These are phyloP conservation scores for Epichloe festucae DNA, from an alignment of 2,329 filamentous ascomycete species.

Conservation along the genomic window DNA sequence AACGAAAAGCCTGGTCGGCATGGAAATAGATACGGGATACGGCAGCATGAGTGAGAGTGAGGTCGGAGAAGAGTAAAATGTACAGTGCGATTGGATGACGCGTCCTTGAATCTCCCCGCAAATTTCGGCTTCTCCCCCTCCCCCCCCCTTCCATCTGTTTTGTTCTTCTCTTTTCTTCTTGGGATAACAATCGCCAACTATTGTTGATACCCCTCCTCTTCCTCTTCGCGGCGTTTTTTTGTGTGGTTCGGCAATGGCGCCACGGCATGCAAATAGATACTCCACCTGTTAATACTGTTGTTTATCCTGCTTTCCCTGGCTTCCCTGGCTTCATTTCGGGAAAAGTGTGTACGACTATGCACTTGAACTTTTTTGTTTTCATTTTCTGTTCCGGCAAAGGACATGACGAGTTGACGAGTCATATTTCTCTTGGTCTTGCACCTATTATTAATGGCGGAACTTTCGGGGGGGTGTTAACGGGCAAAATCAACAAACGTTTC, in stretches of 20 bases:
- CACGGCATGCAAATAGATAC: slow-evolving; percentile 2
- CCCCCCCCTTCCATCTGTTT: background rate
- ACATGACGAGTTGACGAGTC: slow-evolving; percentile 4
- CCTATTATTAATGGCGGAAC: background rate
- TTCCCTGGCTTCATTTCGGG: background rate
- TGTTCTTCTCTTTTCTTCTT: background rate
- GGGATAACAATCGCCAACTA: background rate
- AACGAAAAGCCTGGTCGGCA: slow-evolving; percentile 43
- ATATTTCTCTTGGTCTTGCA: background rate
- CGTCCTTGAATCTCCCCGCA: background rate
- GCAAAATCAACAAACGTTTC: background rate
- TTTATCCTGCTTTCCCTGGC: background rate
- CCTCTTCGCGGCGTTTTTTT: background rate
- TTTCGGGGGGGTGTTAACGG: background rate
- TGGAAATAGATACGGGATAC: slow-evolving; percentile 48
- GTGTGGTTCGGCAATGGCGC: background rate
- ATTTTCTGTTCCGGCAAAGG: background rate
- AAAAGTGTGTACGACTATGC: slow-evolving; percentile 1
- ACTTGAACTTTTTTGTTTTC: background rate
- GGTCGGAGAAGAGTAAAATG: slow-evolving; percentile 10
- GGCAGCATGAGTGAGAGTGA: slow-evolving; percentile 42
- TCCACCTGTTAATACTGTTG: slow-evolving; percentile 1
- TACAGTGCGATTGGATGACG: background rate
- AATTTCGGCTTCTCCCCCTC: background rate
- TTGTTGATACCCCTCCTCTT: background rate